Base-by-base conservation (phyloP, 257 asterid genomes). In the Nicotiana noctiflora region DNA sequence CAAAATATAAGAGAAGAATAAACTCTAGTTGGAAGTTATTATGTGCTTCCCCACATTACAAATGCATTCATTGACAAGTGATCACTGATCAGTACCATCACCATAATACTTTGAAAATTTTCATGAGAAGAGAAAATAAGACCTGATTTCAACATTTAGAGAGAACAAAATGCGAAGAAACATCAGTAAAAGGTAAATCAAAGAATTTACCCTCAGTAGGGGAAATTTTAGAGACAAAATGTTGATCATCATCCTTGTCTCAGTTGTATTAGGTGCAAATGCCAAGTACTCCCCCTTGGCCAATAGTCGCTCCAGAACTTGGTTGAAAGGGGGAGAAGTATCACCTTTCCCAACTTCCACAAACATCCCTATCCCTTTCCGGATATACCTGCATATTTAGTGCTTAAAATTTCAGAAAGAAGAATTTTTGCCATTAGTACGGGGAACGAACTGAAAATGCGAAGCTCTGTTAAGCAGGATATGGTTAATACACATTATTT, bases 181-280 rank as follows among this genome's bases (percentile, higher is more conserved):
- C 23, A 44, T 17, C 34, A 18, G 77, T 29, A 66, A n/a, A 25
- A 70, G 44, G 60, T 25, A 70, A 60, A 79, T 59, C 32, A 49
- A 74, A 81, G 11, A 37, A 64, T 27, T 56, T 89, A 93, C 99
- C 98, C 86, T 88, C 87, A 95, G 85, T 79, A 93, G 86, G 70
- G 99, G 99, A 92, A 92, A 93, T 89, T 91, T 92, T 21, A 90
- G 27, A 59, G 98, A 91, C 79, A 95, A 85, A 67, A 92, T 61
- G 79, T 87, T 86, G 80, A 95, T 89, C 99, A 90, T 94, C 95
- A 88, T 90, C 85, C 88, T 89, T 82, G 98, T 96, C 92, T 91
- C 92, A 62, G 76, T 81, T 87, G 98, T 89, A 88, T 96, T 88
- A 10, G 99, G 99, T 55, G 93, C 94, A 87, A 96, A 93, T 56